Percentiles rank a stretch among this genome's conserved stretches.
phyloP scores from a whole-genome alignment of 176 grass and related monocot species.

The Eleusine coracana region DNA sequence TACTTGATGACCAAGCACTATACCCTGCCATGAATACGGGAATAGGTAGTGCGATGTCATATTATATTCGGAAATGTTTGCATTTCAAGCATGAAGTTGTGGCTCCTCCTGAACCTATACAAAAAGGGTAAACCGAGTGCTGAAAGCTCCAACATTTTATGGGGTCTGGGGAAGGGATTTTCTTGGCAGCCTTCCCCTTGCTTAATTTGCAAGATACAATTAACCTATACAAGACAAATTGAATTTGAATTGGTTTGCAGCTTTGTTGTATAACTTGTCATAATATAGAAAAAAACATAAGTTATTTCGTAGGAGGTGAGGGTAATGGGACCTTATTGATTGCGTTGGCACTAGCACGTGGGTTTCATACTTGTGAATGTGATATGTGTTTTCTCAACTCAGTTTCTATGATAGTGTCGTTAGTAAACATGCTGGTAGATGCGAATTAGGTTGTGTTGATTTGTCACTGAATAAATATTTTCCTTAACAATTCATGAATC shows the following conservation, averaged over 20 bases:
- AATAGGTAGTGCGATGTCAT: not conserved
- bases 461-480: slow-evolving; percentile 4
- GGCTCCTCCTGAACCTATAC: not conserved
- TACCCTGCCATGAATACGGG: not conserved
- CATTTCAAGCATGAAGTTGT: slow-evolving; percentile 6
- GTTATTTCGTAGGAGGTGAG: not conserved
- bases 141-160: no score
- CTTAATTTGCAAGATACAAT: no score
- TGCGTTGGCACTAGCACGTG: not conserved
- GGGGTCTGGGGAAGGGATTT: no score
- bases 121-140: not conserved
- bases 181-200: no score
- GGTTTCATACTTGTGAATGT: slow-evolving; percentile 10
- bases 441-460: not conserved
- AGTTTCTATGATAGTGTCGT: not conserved
- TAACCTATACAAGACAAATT: not conserved
- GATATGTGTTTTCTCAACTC: not conserved
- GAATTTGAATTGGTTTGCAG: not conserved
- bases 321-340: not conserved
- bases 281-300: not conserved
- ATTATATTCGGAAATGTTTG: not conserved
- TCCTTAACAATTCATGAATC: slow-evolving; percentile 5
- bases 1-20: not conserved
- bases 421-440: not conserved
- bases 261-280: not conserved